phyloP scores from a whole-genome alignment of 2,329 filamentous ascomycete genomes.

The Elsinoe perseae region DNA sequence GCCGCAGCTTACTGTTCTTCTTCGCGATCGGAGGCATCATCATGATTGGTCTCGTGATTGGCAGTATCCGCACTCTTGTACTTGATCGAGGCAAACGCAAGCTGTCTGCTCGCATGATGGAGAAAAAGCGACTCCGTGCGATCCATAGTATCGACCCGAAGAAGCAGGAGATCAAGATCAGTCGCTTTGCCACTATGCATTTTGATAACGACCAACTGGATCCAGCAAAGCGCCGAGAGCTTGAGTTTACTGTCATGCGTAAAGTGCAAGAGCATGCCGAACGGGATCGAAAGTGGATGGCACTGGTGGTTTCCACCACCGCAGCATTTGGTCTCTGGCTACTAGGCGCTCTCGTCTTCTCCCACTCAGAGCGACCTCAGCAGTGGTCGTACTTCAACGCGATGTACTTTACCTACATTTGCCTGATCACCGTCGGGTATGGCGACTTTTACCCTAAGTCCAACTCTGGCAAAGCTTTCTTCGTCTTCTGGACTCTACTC shows the following conservation, averaged over 20 bases:
- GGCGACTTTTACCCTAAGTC: slow-evolving; percentile 42
- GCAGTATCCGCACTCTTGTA: slow-evolving; percentile 44
- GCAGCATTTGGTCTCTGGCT: slow-evolving; percentile 40
- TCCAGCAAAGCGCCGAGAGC: slow-evolving; percentile 35
- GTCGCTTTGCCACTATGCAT: slow-evolving; percentile 33
- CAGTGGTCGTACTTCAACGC: slow-evolving; percentile 47
- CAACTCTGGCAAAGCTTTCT: slow-evolving; percentile 48
- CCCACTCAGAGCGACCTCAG: slow-evolving; percentile 37
- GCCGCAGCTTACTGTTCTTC: slow-evolving; percentile 45
- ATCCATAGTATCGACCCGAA: slow-evolving; percentile 33
- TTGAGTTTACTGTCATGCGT: slow-evolving; percentile 45
- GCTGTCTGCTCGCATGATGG: slow-evolving; percentile 42
- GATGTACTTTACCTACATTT: slow-evolving; percentile 48
- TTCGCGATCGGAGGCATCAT: slow-evolving; percentile 50
- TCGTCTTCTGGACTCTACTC: slow-evolving; percentile 50
- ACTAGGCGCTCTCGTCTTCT: slow-evolving; percentile 45
- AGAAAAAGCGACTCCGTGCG: slow-evolving; percentile 40
- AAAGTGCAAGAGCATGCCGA: slow-evolving; percentile 37
- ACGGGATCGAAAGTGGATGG: slow-evolving; percentile 36
- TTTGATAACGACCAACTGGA: slow-evolving; percentile 38
- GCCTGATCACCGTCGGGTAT: slow-evolving; percentile 49
- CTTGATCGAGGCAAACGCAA: slow-evolving; percentile 46
- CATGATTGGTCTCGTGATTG: slow-evolving; percentile 48
- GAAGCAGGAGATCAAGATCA: slow-evolving; percentile 37
- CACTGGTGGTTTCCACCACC: slow-evolving; percentile 31